phyloP scores from a whole-genome alignment of 768 basidiomycete species.

The Candolleomyces aberdarensis region DNA sequence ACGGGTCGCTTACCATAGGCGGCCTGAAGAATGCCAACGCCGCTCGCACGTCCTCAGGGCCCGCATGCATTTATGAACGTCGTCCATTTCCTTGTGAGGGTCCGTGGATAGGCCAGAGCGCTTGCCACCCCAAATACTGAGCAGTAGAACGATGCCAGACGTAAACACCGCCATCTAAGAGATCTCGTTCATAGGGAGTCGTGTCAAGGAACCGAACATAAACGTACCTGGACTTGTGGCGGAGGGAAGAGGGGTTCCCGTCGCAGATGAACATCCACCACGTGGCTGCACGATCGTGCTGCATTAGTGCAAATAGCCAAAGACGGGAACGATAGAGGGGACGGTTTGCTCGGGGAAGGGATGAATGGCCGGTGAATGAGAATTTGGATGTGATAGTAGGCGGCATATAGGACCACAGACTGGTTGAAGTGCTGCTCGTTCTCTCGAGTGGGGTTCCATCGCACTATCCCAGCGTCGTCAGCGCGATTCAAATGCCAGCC shows the following conservation, averaged over 20 bases:
- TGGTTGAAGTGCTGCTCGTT: conserved; percentile 50
- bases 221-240: conserved; percentile 34
- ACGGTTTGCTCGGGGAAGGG: conserved; percentile 49
- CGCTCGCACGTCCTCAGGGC: conserved; percentile 41
- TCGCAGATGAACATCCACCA: conserved; percentile 58
- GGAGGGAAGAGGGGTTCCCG: conserved; percentile 24
- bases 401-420: conserved; percentile 52
- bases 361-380: conserved; percentile 79
- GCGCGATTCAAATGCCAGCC: neutral
- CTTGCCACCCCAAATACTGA: conserved; percentile 67
- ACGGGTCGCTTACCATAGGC: conserved; percentile 34
- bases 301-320: conserved; percentile 78
- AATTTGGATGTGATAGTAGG: conserved; percentile 62
- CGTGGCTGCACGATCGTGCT: conserved; percentile 77
- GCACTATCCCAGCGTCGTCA: conserved; percentile 27
- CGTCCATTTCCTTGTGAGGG: conserved; percentile 53
- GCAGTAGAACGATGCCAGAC: conserved; percentile 54
- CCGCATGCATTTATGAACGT: conserved; percentile 64
- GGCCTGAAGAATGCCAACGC: conserved; percentile 43
- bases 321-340: conserved; percentile 55
- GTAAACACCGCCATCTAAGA: conserved; percentile 40
- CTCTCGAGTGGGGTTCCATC: conserved; percentile 52
- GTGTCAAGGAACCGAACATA: neutral
- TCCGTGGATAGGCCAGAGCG: conserved; percentile 47
- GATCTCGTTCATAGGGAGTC: neutral